phyloP scores from a whole-genome alignment of 106 monocot genomes.

The Alisma plantagoaquatica region DNA sequence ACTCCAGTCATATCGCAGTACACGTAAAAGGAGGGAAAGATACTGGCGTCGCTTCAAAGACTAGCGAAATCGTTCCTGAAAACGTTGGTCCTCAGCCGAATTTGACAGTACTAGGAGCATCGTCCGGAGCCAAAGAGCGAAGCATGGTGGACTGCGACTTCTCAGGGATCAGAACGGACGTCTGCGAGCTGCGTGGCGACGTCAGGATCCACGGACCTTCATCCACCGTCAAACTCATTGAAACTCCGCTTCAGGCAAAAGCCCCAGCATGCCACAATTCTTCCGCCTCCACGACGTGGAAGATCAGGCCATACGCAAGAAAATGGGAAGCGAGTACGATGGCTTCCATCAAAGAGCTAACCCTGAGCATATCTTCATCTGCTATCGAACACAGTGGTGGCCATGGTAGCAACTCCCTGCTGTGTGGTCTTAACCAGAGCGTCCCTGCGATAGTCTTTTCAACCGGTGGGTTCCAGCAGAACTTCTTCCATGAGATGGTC shows the following conservation, averaged over 20 bases:
- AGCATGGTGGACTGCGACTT: conserved; percentile 15
- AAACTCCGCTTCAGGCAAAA: not conserved
- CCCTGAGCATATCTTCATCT: conserved; percentile 2
- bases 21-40: too few species aligned
- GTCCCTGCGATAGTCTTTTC: conserved; percentile 40
- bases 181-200: conserved; percentile 36
- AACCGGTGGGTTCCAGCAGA: conserved; percentile 24
- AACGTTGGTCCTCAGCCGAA: too few species aligned
- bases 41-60: too few species aligned
- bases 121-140: too few species aligned
- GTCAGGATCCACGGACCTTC: conserved; percentile 22
- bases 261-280: too few species aligned
- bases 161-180: conserved; percentile 20
- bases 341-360: conserved; percentile 5
- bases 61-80: too few species aligned
- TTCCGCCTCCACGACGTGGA: conserved; percentile 14
- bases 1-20: too few species aligned
- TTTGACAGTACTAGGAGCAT: too few species aligned
- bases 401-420: too few species aligned
- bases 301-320: conserved; percentile 43
- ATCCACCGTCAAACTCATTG: not conserved
- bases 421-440: conserved; percentile 19
- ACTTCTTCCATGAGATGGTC: conserved; percentile 48
- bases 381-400: not conserved
- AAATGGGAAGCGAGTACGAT: conserved; percentile 24